These are phyloP conservation scores for Cudoniella acicularis DNA, from an alignment of 495 filamentous ascomycete genomes.

Conservation along the genomic window DNA sequence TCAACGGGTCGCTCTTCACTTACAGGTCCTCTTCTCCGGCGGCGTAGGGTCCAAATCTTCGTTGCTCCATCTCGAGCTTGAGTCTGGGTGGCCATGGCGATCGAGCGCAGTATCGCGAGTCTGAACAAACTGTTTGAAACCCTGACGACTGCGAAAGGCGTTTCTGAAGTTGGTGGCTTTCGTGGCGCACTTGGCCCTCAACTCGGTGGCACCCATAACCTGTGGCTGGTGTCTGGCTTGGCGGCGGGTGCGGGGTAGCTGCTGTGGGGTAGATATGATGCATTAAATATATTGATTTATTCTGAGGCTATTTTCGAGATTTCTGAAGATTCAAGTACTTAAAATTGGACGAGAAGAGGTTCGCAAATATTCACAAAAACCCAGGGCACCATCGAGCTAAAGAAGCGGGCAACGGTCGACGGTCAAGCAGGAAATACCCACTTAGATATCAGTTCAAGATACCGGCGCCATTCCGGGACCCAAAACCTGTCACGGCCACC, in stretches of 20 bases:
- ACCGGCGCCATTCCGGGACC: not conserved
- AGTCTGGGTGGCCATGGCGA: conserved; percentile 22
- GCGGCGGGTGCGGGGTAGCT: not conserved
- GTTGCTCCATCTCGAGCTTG: conserved; percentile 21
- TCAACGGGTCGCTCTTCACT: not conserved
- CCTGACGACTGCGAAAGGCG: conserved; percentile 23
- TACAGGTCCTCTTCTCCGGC: conserved; percentile 22
- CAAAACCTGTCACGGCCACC: not conserved
- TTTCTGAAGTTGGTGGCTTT: conserved; percentile 16
- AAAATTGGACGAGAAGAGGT: too few relatives aligned
- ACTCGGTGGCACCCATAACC: conserved; percentile 12
- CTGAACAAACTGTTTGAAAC: conserved; percentile 25
- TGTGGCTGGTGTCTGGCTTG: not conserved
- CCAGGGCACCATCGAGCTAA: too few relatives aligned
- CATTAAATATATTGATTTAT: too few relatives aligned
- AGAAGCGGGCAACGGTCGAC: not conserved
- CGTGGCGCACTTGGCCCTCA: not conserved
- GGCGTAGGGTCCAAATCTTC: conserved; percentile 33
- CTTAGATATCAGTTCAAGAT: not conserved
- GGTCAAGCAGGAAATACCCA: not conserved
- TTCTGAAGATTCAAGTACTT: too few relatives aligned
- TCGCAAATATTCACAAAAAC: too few relatives aligned
- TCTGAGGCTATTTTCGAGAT: too few relatives aligned
- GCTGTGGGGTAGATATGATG: not conserved
- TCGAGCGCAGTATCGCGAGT: conserved; percentile 27